Evolutionary conservation across 257 asterid species (phyloP).

Genomic region (Parsonsia alboflavescens): DNA sequence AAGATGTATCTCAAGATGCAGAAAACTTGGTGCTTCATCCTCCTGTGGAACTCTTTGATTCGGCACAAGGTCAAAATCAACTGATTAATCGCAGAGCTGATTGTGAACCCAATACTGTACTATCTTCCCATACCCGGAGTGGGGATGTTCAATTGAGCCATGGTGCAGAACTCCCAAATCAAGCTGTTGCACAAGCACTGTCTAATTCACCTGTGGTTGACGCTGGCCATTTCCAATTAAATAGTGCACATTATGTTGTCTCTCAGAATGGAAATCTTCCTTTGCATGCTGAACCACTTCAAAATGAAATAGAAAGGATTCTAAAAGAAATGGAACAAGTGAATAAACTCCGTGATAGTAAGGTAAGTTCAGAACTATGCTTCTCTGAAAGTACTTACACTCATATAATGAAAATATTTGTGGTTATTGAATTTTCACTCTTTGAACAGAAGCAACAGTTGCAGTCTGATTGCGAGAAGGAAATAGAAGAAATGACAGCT

Average conservation of each 20-base stretch:
- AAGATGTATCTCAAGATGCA: conserved; percentile 12
- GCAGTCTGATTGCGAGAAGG: conserved; percentile 54
- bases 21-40: conserved; percentile 17
- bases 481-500: conserved; percentile 43
- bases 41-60: conserved; percentile 7
- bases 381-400: background rate
- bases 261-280: conserved; percentile 12
- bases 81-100: conserved; percentile 8
- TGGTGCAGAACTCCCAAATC: conserved; percentile 22
- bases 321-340: conserved; percentile 29
- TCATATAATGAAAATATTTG: conserved; percentile 1
- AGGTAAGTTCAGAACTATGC: conserved; percentile 31
- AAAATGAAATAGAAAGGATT: conserved; percentile 32
- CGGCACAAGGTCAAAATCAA: conserved; percentile 9
- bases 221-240: conserved; percentile 15
- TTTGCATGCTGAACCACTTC: conserved; percentile 31
- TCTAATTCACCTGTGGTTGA: conserved; percentile 14
- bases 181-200: conserved; percentile 13
- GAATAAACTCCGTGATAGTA: conserved; percentile 29
- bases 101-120: conserved; percentile 17
- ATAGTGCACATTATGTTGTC: conserved; percentile 11
- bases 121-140: conserved; percentile 13
- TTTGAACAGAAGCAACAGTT: conserved; percentile 40
- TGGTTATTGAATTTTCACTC: background rate
- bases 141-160: conserved; percentile 16